Evolutionary conservation across 208 protist species (phyloP).

Genomic region (Trypanosomatidae sp.): DNA sequence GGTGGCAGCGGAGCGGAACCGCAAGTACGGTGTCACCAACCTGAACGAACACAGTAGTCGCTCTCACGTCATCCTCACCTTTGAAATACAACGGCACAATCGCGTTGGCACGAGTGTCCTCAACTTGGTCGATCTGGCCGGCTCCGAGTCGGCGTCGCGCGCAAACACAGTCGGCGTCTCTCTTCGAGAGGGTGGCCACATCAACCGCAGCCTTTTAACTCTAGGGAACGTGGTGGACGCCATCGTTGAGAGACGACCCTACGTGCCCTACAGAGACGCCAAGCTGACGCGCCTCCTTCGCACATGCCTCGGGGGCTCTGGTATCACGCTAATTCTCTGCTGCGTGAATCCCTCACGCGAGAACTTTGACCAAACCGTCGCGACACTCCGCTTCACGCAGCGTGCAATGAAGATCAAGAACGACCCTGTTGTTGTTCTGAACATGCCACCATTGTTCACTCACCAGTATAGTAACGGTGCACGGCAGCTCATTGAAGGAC

Average conservation of each 20-base stretch:
- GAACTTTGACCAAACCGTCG: slow-evolving; percentile 88
- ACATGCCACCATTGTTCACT: slow-evolving; percentile 78
- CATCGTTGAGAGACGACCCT: slow-evolving; percentile 58
- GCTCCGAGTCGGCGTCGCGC: slow-evolving; percentile 78
- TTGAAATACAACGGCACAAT: slow-evolving; percentile 41
- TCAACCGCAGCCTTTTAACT: slow-evolving; percentile 91
- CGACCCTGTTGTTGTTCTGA: slow-evolving; percentile 84
- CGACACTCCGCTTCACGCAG: slow-evolving; percentile 86
- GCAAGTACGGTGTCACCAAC: slow-evolving; percentile 87
- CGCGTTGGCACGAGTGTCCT: slow-evolving; percentile 59
- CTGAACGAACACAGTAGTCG: slow-evolving; percentile 86
- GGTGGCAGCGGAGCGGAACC: slow-evolving; percentile 61
- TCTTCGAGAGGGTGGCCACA: slow-evolving; percentile 71
- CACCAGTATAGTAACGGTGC: slow-evolving; percentile 75
- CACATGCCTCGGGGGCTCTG: slow-evolving; percentile 80
- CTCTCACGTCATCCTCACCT: slow-evolving; percentile 50
- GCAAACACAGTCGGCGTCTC: slow-evolving; percentile 82
- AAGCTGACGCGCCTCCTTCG: slow-evolving; percentile 89
- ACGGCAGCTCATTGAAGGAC: slow-evolving; percentile 40
- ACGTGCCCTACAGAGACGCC: slow-evolving; percentile 88
- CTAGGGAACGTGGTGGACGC: slow-evolving; percentile 90
- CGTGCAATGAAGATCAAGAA: slow-evolving; percentile 89
- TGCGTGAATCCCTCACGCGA: slow-evolving; percentile 85
- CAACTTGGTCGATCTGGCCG: slow-evolving; percentile 92
- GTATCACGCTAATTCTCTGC: slow-evolving; percentile 91